A percentile compares a stretch with the other conserved stretches of the same genome.
Conservation (phyloP, 2,329 filamentous ascomycete genomes). For the Aspergillus sp. region DNA sequence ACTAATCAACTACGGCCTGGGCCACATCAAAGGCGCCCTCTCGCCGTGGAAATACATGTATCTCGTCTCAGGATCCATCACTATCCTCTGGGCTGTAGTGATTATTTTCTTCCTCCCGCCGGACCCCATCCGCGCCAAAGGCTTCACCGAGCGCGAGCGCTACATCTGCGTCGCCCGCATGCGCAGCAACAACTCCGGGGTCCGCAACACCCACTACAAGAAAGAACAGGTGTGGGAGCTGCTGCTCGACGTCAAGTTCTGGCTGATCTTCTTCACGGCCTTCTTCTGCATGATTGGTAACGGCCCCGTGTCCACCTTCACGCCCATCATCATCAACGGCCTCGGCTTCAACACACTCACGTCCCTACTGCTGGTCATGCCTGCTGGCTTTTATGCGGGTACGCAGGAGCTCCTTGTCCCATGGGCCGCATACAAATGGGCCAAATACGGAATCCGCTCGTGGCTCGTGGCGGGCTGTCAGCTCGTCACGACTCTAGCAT, state of each 20-base stretch:
- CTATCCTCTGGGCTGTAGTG: conserved; percentile 40
- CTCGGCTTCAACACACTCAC: conserved; percentile 46
- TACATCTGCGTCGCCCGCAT: conserved; percentile 25
- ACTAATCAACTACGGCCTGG: conserved; percentile 49
- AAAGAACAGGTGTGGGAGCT: conserved; percentile 35
- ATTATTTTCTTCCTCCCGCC: conserved; percentile 41
- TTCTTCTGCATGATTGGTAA: conserved; percentile 45
- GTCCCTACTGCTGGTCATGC: conserved; percentile 44
- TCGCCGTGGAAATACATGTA: conserved; percentile 46
- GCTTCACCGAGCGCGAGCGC: conserved; percentile 35
- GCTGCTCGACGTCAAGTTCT: conserved; percentile 10
- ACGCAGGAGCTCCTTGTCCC: conserved; percentile 40
- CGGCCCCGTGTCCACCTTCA: conserved; percentile 46
- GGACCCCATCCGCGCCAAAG: conserved; percentile 42
- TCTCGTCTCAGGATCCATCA: conserved; percentile 41
- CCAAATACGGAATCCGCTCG: conserved; percentile 19
- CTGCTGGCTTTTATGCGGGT: conserved; percentile 37
- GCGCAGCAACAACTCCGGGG: conserved; percentile 25
- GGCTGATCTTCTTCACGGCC: conserved; percentile 34
- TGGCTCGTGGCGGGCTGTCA: conserved; percentile 43
- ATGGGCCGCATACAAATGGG: conserved; percentile 40
- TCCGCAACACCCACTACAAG: conserved; percentile 46
- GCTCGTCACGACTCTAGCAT: conserved; percentile 41
- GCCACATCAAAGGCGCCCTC: conserved; percentile 39
- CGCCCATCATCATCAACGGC: conserved; percentile 45